Evolutionary conservation across 2,329 filamentous ascomycete genomes (phyloP), one percentile per base, ranked within the genome.

Genomic region (Gaeumannomyces sp.): DNA sequence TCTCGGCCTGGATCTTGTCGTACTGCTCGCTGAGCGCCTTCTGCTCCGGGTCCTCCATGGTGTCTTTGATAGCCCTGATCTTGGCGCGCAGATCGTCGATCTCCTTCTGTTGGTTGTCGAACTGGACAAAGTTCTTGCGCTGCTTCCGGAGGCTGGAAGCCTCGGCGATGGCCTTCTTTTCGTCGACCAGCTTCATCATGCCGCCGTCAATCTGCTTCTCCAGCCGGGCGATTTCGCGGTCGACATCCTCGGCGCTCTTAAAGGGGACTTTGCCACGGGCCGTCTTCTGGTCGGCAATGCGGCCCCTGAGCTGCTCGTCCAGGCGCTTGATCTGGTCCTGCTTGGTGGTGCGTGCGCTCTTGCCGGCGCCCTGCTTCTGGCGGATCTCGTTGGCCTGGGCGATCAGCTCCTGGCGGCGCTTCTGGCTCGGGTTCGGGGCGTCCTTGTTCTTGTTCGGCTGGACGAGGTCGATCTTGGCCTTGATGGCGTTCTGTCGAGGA

Each of bases 111-210:
- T 88, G 83, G 66, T 90, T 88, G 66, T 96, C 92, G 73, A 98
- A 90, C 67, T 88, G 86, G 66, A 88, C 87, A 76, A 99, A 97
- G 78, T 87, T 90, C 87, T 97, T 98, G 80, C 91, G 91, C 73
- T 90, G 85, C 83, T 96, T 96, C 77, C 90, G 89, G 70, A 98
- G 81, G 75, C 81, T 89, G 61, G 90, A 91, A 71, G 97, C 89
- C 72, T 97, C 92, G 62, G 85, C 80, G 27, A 98, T 83, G 11
- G 92, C 89, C 85, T 97, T 98, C 84, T 92, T 96, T 86, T 98
- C 95, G 72, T 99, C 95, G 14, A 98, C 95, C 63, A 99, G 82
- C 80, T 93, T 96, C 90, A 99, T 93, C 76, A 85, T 90, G 69
- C 94, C 94, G 50, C 88, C 85, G 76, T 96, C 91, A 71, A 98